A percentile compares a stretch with the other conserved stretches of the same genome.
phyloP scores from a whole-genome alignment of 2,329 filamentous ascomycete species.

The Hypoxylon sp. region DNA sequence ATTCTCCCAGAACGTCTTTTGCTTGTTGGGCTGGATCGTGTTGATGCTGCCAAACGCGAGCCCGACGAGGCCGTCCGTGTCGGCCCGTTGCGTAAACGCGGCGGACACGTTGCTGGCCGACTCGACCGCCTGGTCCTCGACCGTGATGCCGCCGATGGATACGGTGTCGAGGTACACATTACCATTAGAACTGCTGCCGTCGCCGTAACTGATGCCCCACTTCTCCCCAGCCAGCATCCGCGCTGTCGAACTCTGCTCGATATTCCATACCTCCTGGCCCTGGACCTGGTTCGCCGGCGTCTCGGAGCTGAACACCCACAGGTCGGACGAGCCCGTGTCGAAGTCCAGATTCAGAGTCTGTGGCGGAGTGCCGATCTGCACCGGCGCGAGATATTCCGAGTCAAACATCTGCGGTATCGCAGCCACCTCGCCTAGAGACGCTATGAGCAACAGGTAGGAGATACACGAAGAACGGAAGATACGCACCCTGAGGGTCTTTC shows the following conservation, averaged over 20 bases:
- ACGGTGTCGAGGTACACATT: constrained; percentile 55
- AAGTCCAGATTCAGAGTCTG: constrained; percentile 55
- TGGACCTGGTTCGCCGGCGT: constrained; percentile 45
- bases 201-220: constrained; percentile 55
- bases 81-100: constrained; percentile 49
- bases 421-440: constrained; percentile 41
- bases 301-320: constrained; percentile 57
- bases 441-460: constrained; percentile 7
- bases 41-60: constrained; percentile 54
- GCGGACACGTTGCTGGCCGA: constrained; percentile 51
- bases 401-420: constrained; percentile 45
- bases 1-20: constrained; percentile 56
- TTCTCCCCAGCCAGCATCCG: constrained; percentile 48
- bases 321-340: constrained; percentile 56
- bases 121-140: constrained; percentile 53
- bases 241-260: constrained; percentile 50
- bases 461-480: neutral
- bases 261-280: constrained; percentile 52
- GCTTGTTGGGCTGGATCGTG: constrained; percentile 50
- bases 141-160: constrained; percentile 51
- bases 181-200: constrained; percentile 52
- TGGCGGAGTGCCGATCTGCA: constrained; percentile 50
- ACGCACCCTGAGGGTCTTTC: constrained; percentile 21
- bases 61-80: constrained; percentile 54
- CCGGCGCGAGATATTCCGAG: constrained; percentile 46